A percentile compares a stretch with the other conserved stretches of the same genome.
These are phyloP conservation scores for Phalaenopsis aphrodite DNA, from an alignment of 106 monocot species.

Conservation along the genomic window DNA sequence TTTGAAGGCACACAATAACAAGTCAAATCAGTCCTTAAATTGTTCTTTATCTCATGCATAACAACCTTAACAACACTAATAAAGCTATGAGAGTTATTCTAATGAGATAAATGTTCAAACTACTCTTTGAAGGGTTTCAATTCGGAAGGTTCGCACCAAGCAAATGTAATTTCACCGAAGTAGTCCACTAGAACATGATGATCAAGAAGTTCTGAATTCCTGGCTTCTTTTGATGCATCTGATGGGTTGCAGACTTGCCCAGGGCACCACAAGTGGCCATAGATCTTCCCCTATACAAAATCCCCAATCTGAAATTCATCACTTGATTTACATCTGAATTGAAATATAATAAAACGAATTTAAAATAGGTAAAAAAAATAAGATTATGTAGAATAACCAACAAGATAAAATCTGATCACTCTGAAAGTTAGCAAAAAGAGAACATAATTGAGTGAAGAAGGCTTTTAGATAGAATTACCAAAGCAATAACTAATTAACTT, in stretches of 20 bases:
- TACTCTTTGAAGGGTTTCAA: conserved; percentile 8
- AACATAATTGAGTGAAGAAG: too few species aligned
- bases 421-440: background rate
- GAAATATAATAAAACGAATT: background rate
- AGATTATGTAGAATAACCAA: background rate
- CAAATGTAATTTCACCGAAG: conserved; percentile 17
- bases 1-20: conserved; percentile 30
- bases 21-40: conserved; percentile 26
- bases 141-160: conserved; percentile 16
- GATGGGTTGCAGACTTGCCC: conserved; percentile 33
- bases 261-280: conserved; percentile 67
- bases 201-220: background rate
- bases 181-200: conserved; percentile 24
- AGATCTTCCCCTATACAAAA: conserved; percentile 66
- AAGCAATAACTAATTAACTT: background rate
- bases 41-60: conserved; percentile 10
- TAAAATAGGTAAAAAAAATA: background rate
- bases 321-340: background rate
- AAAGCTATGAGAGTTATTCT: background rate
- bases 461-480: background rate
- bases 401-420: background rate
- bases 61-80: background rate
- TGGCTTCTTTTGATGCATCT: conserved; percentile 18
- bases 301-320: conserved; percentile 22
- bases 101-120: background rate